Base-by-base conservation (phyloP, 2,329 filamentous ascomycete genomes). In the Arthrobotrys iridis region DNA sequence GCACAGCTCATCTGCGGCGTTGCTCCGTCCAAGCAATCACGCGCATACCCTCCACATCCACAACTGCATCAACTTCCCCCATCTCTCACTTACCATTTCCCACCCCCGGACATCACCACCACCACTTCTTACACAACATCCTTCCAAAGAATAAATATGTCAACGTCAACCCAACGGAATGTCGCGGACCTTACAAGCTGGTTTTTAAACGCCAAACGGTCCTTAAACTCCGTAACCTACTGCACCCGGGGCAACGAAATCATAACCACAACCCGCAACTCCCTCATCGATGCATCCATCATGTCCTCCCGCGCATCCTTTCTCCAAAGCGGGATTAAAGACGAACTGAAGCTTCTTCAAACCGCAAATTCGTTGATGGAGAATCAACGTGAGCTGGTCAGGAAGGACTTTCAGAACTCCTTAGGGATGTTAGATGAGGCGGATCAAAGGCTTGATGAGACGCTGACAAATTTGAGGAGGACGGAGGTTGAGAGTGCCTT, bases 401-500 rank as follows among this genome's bases (percentile, higher is more conserved):
- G 68, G 30, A 68, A 70, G 37, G 77, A 79, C 18, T 79, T 80
- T 33, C 28, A 75, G 30, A 40, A 68, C 50, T 66, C 62, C 50
- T 20, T 76, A 20, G 62, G 43, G 60, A 24, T 75, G 41, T 35
- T 78, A 50, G 46, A 68, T 24, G 65, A 63, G 18, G 57, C 77
- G 57, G 59, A 66, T 59, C 46, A 65, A 37, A 55, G 85, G 33
- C 83, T 91, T 35, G 84, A 85, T 77, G 82, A 84, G 45, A 89
- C 87, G 0, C 81, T 90, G 52, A 82, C 85, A 35, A 80, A 84
- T 2, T 83, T 91, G 50, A 84, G 84, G 50, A 84, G 86, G 26
- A 90, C 87, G 0, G 84, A 85, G 43, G 87, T 90, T 24, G 86
- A 89, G 76, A 79, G 85, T 6, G 85, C 84, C 0, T 86, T 90